Evolutionary conservation across 371 early-diverging fungal species (phyloP), one percentile per base, ranked within the genome.

Genomic region (Syncephalis plumigaleata): DNA sequence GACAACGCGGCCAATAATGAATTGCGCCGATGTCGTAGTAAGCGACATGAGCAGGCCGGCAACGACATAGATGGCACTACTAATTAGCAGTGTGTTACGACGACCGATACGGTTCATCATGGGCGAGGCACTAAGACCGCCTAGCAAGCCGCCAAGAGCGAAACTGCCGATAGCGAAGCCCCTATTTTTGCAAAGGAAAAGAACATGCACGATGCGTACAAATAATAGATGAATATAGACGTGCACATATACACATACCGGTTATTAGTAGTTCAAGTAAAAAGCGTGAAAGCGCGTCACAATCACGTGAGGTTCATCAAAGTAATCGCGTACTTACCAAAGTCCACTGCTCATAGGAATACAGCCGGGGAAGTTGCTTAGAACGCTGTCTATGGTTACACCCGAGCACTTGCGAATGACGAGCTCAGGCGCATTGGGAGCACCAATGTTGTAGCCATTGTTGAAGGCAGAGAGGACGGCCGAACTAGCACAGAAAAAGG

Each of bases 1-100:
- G 31, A 89, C 53, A 52, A 92, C 66, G 46, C 96, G 77, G 0
- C 88, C 93, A 42, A 83, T 36, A 44, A 73, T 74, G 46, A 90
- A 77, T 54, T 76, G 75, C 17, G 60, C 72, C 44, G 66, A 58
- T 2, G 70, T 66, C 9, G 70, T 71, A 8, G 80, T 60, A 21
- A 71, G 51, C 20, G 72, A 66, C 17, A 86, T 63, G 1, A 80
- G 55, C 15, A 77, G 45, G n/a, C 75, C 71, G 37, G 87, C 81
- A 24, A 74, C 51, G 24, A 84, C 60, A 57, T 76, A 81, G 26
- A 68, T 60, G 2, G 70, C 25, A 45, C 79, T 81, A 63, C 73
- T 77, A 20, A 65, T 58, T 11, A 83, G 48, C 52, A 91, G 65
- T 7, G 79, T 59, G 1, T 67, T 67, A 48, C 79, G 70, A 48